Evolutionary conservation across 495 filamentous ascomycete genomes (phyloP).

Genomic region (Collariella sp.): DNA sequence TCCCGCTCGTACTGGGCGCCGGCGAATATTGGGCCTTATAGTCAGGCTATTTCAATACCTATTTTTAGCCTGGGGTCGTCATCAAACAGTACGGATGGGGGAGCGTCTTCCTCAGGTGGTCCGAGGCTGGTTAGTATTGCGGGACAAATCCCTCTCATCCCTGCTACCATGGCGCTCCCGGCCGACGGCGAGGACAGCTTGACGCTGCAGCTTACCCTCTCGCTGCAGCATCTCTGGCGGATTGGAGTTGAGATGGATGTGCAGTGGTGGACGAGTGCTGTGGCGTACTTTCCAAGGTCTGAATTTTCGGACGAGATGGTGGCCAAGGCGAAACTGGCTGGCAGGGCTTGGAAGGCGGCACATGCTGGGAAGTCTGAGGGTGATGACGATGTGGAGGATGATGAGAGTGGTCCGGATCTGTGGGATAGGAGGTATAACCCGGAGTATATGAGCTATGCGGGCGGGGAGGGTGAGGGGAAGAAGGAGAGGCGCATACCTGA

Average conservation of each 20-base stretch:
- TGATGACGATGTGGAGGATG: constrained; percentile 26
- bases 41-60: constrained; percentile 68
- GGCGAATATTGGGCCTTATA: constrained; percentile 96
- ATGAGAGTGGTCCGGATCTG: constrained; percentile 51
- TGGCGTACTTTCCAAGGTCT: constrained; percentile 55
- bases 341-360: constrained; percentile 29
- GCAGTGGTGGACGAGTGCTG: constrained; percentile 59
- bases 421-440: constrained; percentile 63
- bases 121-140: constrained; percentile 47
- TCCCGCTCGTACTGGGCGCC: constrained; percentile 95
- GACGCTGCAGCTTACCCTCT: constrained; percentile 37
- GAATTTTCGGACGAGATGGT: constrained; percentile 7
- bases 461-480: constrained; percentile 5
- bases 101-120: neutral
- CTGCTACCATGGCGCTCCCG: constrained; percentile 62
- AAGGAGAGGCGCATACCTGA: constrained; percentile 4
- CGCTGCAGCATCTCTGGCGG: constrained; percentile 84
- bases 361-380: constrained; percentile 24
- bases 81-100: neutral
- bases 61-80: constrained; percentile 16
- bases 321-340: constrained; percentile 13
- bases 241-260: constrained; percentile 67
- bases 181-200: constrained; percentile 4
- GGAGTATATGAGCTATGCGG: constrained; percentile 24
- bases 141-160: constrained; percentile 85